These are phyloP conservation scores for Dillenia turbinata DNA, from an alignment of 164 flowering plant genomes.

Conservation along the genomic window DNA sequence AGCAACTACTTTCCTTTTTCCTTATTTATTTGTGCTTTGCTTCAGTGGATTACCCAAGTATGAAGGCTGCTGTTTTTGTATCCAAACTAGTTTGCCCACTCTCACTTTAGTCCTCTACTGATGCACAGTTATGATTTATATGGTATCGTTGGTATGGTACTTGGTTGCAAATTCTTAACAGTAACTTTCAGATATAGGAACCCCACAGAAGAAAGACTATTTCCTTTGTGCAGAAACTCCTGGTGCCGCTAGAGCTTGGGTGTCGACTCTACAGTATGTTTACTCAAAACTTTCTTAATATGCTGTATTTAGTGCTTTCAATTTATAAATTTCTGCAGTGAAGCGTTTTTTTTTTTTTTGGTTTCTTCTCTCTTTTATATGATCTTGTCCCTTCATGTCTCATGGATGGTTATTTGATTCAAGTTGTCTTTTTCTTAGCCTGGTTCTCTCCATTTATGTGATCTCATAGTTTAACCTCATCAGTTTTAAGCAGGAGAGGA, in stretches of 20 bases:
- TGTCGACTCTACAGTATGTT: constrained; percentile 91
- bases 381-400: too few relatives aligned
- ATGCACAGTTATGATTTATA: background rate
- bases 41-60: constrained; percentile 95
- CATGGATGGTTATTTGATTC: too few relatives aligned
- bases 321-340: too few relatives aligned
- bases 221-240: constrained; percentile 98
- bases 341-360: too few relatives aligned
- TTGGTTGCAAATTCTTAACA: constrained; percentile 36
- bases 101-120: background rate
- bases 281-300: too few relatives aligned
- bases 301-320: too few relatives aligned
- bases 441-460: too few relatives aligned
- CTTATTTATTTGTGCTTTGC: constrained; percentile 11
- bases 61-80: constrained; percentile 98
- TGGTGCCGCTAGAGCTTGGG: constrained; percentile 98
- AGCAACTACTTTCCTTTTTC: constrained; percentile 1
- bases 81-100: constrained; percentile 33
- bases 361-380: too few relatives aligned
- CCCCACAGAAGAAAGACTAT: constrained; percentile 92
- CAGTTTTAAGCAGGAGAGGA: too few relatives aligned
- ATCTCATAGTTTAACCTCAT: too few relatives aligned
- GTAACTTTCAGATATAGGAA: constrained; percentile 64
- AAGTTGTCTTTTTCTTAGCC: too few relatives aligned
- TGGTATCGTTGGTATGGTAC: background rate